These are phyloP conservation scores for Fusarium sp. DNA, from an alignment of 2,329 filamentous ascomycete genomes.

Conservation along the genomic window DNA sequence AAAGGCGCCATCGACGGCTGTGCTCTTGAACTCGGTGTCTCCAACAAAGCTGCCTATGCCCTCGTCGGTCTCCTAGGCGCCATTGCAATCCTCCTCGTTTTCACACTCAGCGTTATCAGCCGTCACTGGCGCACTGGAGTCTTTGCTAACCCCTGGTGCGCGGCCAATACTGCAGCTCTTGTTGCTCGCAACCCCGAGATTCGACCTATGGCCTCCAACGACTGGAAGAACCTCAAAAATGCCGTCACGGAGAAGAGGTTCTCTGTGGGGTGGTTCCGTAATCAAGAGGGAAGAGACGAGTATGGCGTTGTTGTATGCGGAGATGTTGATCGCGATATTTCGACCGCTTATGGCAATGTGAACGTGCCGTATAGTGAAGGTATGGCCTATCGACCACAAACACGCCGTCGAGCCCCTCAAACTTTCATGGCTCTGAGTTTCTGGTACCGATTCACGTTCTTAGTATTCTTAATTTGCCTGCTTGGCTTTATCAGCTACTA, in stretches of 20 bases:
- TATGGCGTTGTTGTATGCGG: constrained; percentile 37
- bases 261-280: constrained; percentile 32
- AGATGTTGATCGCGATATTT: constrained; percentile 4
- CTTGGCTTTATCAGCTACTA: constrained; percentile 59
- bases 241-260: constrained; percentile 32
- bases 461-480: constrained; percentile 52
- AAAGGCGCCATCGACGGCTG: constrained; percentile 40
- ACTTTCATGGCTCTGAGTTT: constrained; percentile 56
- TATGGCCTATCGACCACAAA: constrained; percentile 19
- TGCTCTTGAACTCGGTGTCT: constrained; percentile 41
- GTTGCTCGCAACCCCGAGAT: constrained; percentile 39
- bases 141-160: constrained; percentile 45
- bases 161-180: constrained; percentile 36
- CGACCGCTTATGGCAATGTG: constrained; percentile 28
- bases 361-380: constrained; percentile 33
- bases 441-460: constrained; percentile 53
- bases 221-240: constrained; percentile 34
- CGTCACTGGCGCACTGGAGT: constrained; percentile 42
- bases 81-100: constrained; percentile 13
- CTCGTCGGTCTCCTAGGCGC: constrained; percentile 26
- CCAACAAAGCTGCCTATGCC: constrained; percentile 29
- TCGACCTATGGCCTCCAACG: constrained; percentile 22
- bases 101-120: constrained; percentile 30
- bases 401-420: constrained; percentile 22
- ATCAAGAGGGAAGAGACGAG: constrained; percentile 26